Percentiles rank a stretch among this genome's conserved stretches.
These are phyloP conservation scores for Choanephora cucurbitarum DNA, from an alignment of 371 early-diverging fungal genomes.

Conservation along the genomic window DNA sequence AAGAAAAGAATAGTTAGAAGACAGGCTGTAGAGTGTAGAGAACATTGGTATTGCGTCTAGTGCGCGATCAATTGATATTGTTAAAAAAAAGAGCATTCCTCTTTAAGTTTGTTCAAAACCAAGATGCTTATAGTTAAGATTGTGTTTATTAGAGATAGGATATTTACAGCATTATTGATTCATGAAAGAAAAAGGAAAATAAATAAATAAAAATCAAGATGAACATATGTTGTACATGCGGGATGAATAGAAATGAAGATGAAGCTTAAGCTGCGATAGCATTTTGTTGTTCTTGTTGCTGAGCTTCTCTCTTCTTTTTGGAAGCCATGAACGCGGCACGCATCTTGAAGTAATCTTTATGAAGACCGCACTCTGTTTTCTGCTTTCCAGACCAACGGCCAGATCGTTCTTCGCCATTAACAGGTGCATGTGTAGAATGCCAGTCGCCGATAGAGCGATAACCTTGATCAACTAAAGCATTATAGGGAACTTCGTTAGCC, in stretches of 20 bases:
- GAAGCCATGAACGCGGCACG: conserved; percentile 64
- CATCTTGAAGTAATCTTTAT: conserved; percentile 95
- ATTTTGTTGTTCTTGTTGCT: conserved; percentile 28
- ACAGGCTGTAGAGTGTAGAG: conserved; percentile 83
- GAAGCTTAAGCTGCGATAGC: conserved; percentile 15
- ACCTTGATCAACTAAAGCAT: conserved; percentile 84
- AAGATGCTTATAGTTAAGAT: too few relatives aligned
- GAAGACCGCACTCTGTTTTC: conserved; percentile 93
- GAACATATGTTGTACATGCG: not conserved
- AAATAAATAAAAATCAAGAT: not conserved
- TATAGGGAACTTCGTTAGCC: conserved; percentile 90
- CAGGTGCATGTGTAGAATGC: conserved; percentile 83
- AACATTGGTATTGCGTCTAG: conserved; percentile 75
- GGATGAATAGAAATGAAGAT: not conserved
- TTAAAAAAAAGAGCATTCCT: too few relatives aligned
- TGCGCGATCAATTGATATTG: too few relatives aligned
- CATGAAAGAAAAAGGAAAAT: not conserved
- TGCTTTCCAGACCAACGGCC: conserved; percentile 90
- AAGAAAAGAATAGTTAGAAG: conserved; percentile 82
- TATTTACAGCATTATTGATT: not conserved
- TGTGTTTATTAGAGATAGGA: not conserved
- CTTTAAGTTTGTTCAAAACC: too few relatives aligned
- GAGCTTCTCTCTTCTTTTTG: conserved; percentile 48
- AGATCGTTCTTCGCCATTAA: conserved; percentile 79
- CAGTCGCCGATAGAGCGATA: conserved; percentile 94